phyloP scores from a whole-genome alignment of 2,329 filamentous ascomycete genomes.

The Fusarium dimerum region DNA sequence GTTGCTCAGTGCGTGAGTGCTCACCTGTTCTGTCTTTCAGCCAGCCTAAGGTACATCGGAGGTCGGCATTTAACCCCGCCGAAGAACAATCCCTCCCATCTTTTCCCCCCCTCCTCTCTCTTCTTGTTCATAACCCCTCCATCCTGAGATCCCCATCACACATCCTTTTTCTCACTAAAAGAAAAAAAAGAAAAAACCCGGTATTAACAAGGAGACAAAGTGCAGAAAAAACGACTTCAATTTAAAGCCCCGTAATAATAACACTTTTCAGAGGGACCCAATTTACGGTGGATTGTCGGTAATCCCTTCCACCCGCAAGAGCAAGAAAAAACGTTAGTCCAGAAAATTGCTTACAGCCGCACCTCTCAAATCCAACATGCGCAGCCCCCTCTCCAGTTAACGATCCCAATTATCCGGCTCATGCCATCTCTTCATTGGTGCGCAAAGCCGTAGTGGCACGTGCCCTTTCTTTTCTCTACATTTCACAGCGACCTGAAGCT shows the following conservation, averaged over 20 bases:
- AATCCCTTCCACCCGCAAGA: constrained; percentile 10
- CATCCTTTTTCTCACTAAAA: too few species aligned
- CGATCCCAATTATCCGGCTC: background rate
- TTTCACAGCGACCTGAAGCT: background rate
- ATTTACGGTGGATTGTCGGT: background rate
- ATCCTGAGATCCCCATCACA: background rate
- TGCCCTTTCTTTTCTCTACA: background rate
- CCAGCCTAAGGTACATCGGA: background rate
- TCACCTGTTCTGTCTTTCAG: constrained; percentile 6
- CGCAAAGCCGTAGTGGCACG: constrained; percentile 10
- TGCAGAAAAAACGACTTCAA: too few species aligned
- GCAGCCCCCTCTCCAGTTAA: constrained; percentile 12
- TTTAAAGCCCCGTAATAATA: too few species aligned
- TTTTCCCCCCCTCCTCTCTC: background rate
- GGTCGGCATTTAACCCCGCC: constrained; percentile 5
- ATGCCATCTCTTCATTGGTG: constrained; percentile 22
- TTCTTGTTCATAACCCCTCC: background rate
- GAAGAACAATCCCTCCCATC: background rate
- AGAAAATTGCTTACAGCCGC: constrained; percentile 17
- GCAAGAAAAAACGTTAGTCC: constrained; percentile 18
- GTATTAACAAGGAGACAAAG: too few species aligned
- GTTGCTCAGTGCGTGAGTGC: background rate
- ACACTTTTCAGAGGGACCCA: background rate
- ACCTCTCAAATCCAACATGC: constrained; percentile 26
- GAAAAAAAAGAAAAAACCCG: too few species aligned